Percentiles rank a stretch among this genome's conserved stretches.
These are phyloP conservation scores for Phialocephala sp. DNA, from an alignment of 2,329 filamentous ascomycete species.

Conservation along the genomic window DNA sequence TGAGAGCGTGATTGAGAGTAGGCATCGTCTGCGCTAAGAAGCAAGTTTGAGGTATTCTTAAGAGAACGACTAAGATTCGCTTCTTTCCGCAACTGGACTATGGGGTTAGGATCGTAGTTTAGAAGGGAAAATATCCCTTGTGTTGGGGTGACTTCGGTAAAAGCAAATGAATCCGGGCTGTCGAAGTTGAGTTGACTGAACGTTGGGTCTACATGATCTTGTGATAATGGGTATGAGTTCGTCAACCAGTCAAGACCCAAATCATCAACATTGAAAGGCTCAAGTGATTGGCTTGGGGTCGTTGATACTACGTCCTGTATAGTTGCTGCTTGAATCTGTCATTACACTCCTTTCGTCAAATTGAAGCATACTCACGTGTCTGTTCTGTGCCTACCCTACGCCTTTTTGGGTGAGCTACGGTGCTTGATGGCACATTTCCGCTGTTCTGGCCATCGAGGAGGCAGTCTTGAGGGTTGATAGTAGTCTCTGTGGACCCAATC, in stretches of 20 bases:
- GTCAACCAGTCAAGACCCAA: slow-evolving; percentile 16
- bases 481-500: neutral
- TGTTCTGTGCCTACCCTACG: neutral
- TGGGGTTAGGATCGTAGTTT: neutral
- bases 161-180: neutral
- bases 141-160: neutral
- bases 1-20: neutral
- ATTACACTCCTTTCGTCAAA: neutral
- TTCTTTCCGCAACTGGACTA: slow-evolving; percentile 3
- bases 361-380: neutral
- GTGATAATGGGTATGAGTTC: neutral
- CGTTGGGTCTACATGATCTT: slow-evolving; percentile 7
- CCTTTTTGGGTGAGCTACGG: neutral
- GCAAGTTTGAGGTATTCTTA: neutral
- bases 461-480: neutral
- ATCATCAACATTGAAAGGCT: slow-evolving; percentile 10
- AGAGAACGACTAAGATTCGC: slow-evolving; percentile 1
- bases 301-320: neutral
- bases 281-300: neutral
- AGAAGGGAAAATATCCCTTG: neutral
- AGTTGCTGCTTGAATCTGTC: neutral
- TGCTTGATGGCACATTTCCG: neutral
- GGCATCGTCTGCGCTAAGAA: neutral
- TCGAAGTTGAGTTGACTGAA: slow-evolving; percentile 14
- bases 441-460: neutral